phyloP scores from a whole-genome alignment of 495 filamentous ascomycete genomes.

The Lentithecium fluviatile region DNA sequence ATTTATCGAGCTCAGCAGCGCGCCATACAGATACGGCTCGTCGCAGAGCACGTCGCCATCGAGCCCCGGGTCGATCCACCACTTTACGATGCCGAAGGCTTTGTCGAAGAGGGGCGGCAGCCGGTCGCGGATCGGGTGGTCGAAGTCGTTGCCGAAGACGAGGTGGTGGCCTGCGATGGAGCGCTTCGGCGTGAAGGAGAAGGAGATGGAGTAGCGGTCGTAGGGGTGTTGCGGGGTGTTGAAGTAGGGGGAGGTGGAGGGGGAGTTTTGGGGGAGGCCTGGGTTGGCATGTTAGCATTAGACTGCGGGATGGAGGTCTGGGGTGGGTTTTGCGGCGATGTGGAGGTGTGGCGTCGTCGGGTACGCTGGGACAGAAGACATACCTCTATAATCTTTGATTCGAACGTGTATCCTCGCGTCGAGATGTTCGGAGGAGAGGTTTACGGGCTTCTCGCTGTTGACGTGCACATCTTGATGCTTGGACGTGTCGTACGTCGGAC shows the following conservation, averaged over 20 bases:
- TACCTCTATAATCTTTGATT: constrained; percentile 64
- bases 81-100: constrained; percentile 79
- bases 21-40: constrained; percentile 76
- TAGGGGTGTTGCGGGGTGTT: constrained; percentile 60
- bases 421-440: constrained; percentile 58
- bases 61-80: constrained; percentile 80
- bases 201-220: constrained; percentile 79
- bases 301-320: too few relatives aligned
- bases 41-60: constrained; percentile 85
- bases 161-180: constrained; percentile 67
- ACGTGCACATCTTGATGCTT: constrained; percentile 69
- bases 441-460: constrained; percentile 60
- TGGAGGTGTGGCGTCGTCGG: too few relatives aligned
- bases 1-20: constrained; percentile 70
- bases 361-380: too few relatives aligned
- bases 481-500: constrained; percentile 63
- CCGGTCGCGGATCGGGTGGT: constrained; percentile 76
- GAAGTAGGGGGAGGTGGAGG: constrained; percentile 69
- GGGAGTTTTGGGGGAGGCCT: constrained; percentile 38
- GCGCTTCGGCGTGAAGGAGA: constrained; percentile 67
- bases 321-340: too few relatives aligned
- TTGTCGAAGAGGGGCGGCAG: constrained; percentile 80
- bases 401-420: constrained; percentile 65
- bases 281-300: not conserved
- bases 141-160: constrained; percentile 90